A percentile compares a stretch with the other conserved stretches of the same genome.
Evolutionary conservation across 495 filamentous ascomycete genomes (phyloP).

Genomic region (Staphylotrichum tortipilum): DNA sequence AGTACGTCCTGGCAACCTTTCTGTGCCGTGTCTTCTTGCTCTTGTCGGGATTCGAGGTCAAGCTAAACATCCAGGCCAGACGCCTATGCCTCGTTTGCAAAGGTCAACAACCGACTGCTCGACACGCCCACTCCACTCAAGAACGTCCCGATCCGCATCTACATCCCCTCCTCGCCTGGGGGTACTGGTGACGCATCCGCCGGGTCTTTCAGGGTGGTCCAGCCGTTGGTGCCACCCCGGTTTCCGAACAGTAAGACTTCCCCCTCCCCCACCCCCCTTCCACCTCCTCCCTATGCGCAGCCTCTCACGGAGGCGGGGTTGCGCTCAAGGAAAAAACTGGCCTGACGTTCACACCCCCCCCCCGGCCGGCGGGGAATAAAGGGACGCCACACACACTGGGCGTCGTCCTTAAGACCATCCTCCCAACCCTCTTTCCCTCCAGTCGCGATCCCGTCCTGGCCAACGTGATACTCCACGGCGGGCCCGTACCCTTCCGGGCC

Average conservation of each 20-base stretch:
- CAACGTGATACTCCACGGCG: slow-evolving; percentile 84
- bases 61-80: too few relatives aligned
- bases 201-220: slow-evolving; percentile 58
- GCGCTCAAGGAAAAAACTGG: background rate
- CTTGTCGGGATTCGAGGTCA: too few relatives aligned
- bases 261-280: background rate
- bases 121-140: slow-evolving; percentile 65
- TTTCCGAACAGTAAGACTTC: slow-evolving; percentile 29
- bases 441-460: slow-evolving; percentile 79
- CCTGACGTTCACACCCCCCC: too few relatives aligned
- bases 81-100: slow-evolving; percentile 61
- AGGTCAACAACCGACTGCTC: slow-evolving; percentile 69
- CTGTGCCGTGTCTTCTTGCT: background rate
- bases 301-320: too few relatives aligned
- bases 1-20: slow-evolving; percentile 41
- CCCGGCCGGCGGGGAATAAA: slow-evolving; percentile 8
- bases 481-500: slow-evolving; percentile 69
- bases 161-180: slow-evolving; percentile 64
- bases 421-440: slow-evolving; percentile 83
- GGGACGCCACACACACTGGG: slow-evolving; percentile 65
- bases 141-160: slow-evolving; percentile 78
- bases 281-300: background rate
- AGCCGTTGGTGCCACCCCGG: slow-evolving; percentile 51
- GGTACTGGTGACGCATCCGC: slow-evolving; percentile 28
- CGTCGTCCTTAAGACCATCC: slow-evolving; percentile 60